Conservation (phyloP, 331 rosid species). For the Quercus tomentella region DNA sequence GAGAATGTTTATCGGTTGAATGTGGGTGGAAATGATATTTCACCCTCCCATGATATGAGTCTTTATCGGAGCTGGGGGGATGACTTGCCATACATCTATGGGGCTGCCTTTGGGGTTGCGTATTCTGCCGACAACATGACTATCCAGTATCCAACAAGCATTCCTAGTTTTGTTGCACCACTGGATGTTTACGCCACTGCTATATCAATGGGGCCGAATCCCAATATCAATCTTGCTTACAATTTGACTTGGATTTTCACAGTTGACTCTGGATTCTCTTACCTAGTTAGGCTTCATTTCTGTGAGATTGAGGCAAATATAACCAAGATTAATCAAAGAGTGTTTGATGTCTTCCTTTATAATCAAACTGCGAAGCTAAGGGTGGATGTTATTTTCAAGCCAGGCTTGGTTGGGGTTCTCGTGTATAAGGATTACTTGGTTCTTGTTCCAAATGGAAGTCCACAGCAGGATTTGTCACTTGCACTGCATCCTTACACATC, state of each 20-base stretch:
- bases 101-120: slow-evolving; percentile 64
- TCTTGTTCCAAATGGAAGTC: slow-evolving; percentile 49
- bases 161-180: slow-evolving; percentile 67
- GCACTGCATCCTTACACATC: slow-evolving; percentile 51
- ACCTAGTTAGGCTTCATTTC: slow-evolving; percentile 92
- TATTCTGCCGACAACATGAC: slow-evolving; percentile 40
- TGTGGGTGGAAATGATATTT: slow-evolving; percentile 86
- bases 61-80: slow-evolving; percentile 83
- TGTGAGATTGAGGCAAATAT: slow-evolving; percentile 56
- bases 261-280: slow-evolving; percentile 67
- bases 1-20: slow-evolving; percentile 75
- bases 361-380: slow-evolving; percentile 53
- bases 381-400: slow-evolving; percentile 59
- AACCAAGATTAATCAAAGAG: slow-evolving; percentile 46
- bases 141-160: slow-evolving; percentile 31
- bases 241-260: slow-evolving; percentile 84
- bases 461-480: slow-evolving; percentile 71
- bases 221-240: slow-evolving; percentile 48
- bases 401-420: slow-evolving; percentile 26
- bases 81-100: slow-evolving; percentile 52
- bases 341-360: slow-evolving; percentile 53
- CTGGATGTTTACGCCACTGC: slow-evolving; percentile 63
- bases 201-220: slow-evolving; percentile 80
- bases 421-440: slow-evolving; percentile 61
- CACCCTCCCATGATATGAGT: slow-evolving; percentile 73